Conservation (phyloP, 345 rosid species). For the Odontarrhena argentea region DNA sequence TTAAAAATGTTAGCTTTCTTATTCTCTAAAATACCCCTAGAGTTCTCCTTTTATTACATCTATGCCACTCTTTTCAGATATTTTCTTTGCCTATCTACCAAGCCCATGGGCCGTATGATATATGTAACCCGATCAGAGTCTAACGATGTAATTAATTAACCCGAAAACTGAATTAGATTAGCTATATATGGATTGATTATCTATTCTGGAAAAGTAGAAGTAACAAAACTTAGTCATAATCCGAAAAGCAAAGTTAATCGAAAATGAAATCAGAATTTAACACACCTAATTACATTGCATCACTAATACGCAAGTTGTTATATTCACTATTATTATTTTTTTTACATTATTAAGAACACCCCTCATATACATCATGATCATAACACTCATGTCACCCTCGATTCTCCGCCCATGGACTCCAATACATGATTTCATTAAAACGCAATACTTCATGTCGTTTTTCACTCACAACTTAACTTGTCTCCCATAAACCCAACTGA, state of each 20-base stretch:
- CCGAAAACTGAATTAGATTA: no score
- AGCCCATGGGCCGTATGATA: constrained; percentile 27
- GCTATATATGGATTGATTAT: no score
- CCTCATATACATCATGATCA: no score
- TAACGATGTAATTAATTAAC: no score
- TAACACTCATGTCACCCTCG: constrained; percentile 3
- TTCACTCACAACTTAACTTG: background rate
- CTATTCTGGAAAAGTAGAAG: no score
- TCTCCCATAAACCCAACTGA: constrained; percentile 35
- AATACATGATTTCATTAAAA: background rate
- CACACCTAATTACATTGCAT: no score
- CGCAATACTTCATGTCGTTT: background rate
- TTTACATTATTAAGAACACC: background rate
- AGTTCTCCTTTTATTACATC: background rate
- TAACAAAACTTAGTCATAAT: no score
- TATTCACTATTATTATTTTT: background rate
- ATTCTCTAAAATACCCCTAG: constrained; percentile 20
- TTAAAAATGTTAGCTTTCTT: background rate
- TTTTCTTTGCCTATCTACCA: background rate
- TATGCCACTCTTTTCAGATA: constrained; percentile 17
- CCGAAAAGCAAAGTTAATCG: no score
- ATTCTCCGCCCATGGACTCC: no score
- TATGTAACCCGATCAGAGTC: background rate
- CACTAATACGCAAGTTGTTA: background rate
- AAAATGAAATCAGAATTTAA: no score